Evolutionary conservation across 176 grass and related monocot genomes (phyloP).

Genomic region (Triticum dicoccoides): DNA sequence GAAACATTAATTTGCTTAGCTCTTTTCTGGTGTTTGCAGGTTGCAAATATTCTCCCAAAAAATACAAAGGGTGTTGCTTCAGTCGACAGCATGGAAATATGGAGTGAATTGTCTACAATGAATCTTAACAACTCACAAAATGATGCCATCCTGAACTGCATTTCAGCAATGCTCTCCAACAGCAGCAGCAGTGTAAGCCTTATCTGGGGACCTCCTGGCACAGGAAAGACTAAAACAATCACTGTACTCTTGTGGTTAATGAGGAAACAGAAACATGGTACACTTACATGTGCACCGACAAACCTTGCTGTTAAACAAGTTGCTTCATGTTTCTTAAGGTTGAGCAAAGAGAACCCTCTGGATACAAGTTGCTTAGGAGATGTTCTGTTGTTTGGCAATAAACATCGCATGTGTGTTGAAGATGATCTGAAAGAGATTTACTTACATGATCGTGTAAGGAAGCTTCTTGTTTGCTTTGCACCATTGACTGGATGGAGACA

Average conservation of each 20-base stretch:
- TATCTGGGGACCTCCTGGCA: conserved; percentile 76
- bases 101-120: conserved; percentile 39
- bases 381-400: conserved; percentile 64
- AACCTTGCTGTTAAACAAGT: conserved; percentile 68
- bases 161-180: conserved; percentile 37
- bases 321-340: conserved; percentile 47
- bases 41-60: neutral
- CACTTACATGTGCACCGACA: conserved; percentile 67
- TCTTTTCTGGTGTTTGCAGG: conserved; percentile 34
- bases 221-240: conserved; percentile 69
- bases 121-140: conserved; percentile 55
- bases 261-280: conserved; percentile 35
- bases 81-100: conserved; percentile 29
- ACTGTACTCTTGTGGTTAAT: conserved; percentile 51
- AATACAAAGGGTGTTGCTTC: neutral
- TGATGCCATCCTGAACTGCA: conserved; percentile 40
- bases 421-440: conserved; percentile 59
- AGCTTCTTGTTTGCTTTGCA: conserved; percentile 52
- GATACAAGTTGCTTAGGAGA: conserved; percentile 45
- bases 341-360: conserved; percentile 39
- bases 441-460: conserved; percentile 51
- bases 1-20: neutral
- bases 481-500: conserved; percentile 61
- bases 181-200: conserved; percentile 42
- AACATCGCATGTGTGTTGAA: conserved; percentile 40